These are phyloP conservation scores for Limnomonas spitsbergensis DNA, from an alignment of 139 green algal species.

Conservation along the genomic window DNA sequence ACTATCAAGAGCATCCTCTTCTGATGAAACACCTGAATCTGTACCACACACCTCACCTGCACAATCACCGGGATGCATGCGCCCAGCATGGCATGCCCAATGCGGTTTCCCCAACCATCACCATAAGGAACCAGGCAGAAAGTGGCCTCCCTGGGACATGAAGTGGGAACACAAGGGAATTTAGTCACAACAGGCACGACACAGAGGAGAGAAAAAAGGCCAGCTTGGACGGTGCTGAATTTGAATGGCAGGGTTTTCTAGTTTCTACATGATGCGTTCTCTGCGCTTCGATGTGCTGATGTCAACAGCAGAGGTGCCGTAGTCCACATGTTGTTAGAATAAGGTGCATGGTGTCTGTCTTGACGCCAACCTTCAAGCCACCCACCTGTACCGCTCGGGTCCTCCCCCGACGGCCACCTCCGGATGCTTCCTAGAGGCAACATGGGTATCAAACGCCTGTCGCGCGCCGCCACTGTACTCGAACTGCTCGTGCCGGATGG, in stretches of 20 bases:
- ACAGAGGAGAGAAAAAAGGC: too few relatives aligned
- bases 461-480: constrained; percentile 18
- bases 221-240: too few relatives aligned
- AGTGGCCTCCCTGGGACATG: background rate
- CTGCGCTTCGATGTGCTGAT: too few relatives aligned
- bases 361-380: too few relatives aligned
- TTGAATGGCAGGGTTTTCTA: too few relatives aligned
- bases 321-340: too few relatives aligned
- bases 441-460: constrained; percentile 7
- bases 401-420: background rate
- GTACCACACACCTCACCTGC: background rate
- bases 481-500: background rate
- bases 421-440: background rate
- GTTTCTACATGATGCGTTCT: too few relatives aligned
- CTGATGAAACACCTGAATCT: too few relatives aligned
- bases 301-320: too few relatives aligned
- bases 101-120: constrained; percentile 15
- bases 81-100: background rate
- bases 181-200: background rate
- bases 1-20: too few relatives aligned
- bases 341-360: too few relatives aligned
- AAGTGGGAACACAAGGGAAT: background rate
- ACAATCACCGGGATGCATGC: constrained; percentile 18
- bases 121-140: constrained; percentile 20
- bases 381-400: constrained; percentile 1